phyloP scores from a whole-genome alignment of 176 grass and related monocot species.

The Secale cereale region DNA sequence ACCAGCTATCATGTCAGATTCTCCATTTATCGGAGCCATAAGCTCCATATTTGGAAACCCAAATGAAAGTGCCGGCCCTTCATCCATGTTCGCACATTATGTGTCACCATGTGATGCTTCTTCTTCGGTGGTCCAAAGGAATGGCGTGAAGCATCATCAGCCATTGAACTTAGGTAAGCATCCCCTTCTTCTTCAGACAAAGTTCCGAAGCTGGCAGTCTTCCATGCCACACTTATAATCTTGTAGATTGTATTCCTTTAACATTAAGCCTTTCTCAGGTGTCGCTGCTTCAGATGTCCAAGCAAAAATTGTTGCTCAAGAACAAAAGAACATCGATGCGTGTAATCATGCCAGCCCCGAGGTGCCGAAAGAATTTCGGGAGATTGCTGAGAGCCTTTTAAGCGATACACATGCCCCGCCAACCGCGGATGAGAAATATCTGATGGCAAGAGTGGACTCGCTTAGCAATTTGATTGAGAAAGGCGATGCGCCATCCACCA shows the following conservation, averaged over 20 bases:
- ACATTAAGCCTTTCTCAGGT: slow-evolving; percentile 13
- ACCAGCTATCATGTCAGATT: slow-evolving; percentile 37
- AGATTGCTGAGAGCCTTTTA: slow-evolving; percentile 52
- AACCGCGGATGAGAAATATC: slow-evolving; percentile 45
- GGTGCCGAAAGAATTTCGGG: slow-evolving; percentile 32
- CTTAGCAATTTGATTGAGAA: slow-evolving; percentile 53
- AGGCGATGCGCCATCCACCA: not conserved
- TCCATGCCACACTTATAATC: not conserved
- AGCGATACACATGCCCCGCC: slow-evolving; percentile 43
- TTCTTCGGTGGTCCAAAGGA: slow-evolving; percentile 33
- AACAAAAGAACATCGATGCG: slow-evolving; percentile 19
- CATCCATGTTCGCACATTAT: slow-evolving; percentile 44
- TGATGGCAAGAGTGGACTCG: slow-evolving; percentile 57
- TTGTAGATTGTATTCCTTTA: not conserved
- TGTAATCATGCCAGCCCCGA: slow-evolving; percentile 27
- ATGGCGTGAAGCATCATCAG: slow-evolving; percentile 29
- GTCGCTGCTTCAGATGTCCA: not conserved
- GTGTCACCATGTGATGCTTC: slow-evolving; percentile 29
- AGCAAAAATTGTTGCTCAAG: slow-evolving; percentile 8
- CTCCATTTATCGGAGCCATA: slow-evolving; percentile 43
- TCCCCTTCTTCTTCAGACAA: not conserved
- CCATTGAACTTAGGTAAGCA: slow-evolving; percentile 54
- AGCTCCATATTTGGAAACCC: slow-evolving; percentile 58
- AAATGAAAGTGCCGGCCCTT: not conserved
- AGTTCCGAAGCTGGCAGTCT: not conserved